Evolutionary conservation across 441 rosid species (phyloP), one percentile per base, ranked within the genome.

Genomic region (Oxalis stricta): DNA sequence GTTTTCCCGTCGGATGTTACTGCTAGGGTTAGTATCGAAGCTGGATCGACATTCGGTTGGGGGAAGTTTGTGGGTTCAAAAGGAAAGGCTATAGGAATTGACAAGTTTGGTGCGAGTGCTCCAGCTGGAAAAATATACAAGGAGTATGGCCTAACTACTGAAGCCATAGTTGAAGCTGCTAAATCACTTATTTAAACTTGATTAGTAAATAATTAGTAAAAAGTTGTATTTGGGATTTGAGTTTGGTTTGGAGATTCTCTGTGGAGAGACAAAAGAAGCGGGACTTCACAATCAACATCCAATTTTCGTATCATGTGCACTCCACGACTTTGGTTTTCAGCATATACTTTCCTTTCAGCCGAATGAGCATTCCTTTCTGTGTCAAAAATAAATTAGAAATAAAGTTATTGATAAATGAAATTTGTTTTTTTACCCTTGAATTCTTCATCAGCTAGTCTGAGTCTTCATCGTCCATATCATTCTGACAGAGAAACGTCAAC

Each of bases 21-120:
- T 2, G 83, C 84, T 11, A 70, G 94, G 50, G 87, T 86, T 12
- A 82, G 96, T 58, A 79, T 86, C 29, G 94, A 86, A 50, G 94
- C 96, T 11, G 96, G 77, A 38, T 59, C 91, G 12, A 86, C 96
- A 41, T 86, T 86, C 39, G 94, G 96, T 45, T 86, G 96, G 96
- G 59, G 45, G 38, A 86, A 77, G 73, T 68, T 82, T 33, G 66
- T 82, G 4, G 94, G 91, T 53, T 14, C 45, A 55, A 65, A 70
- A 65, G 96, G 91, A 35, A 82, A 79, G 60, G 74, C 91, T 1
- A 77, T 86, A 1, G 94, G 96, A 18, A 71, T 85, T 1, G 84
- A 85, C 59, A 56, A 56, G 19, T 85, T 82, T 1, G 96, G 96
- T 3, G 94, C 94, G 5, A 85, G 96, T 61, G 96, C 94, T 41